Conservation (phyloP, 768 basidiomycete species). For the Amanita inopinata region DNA sequence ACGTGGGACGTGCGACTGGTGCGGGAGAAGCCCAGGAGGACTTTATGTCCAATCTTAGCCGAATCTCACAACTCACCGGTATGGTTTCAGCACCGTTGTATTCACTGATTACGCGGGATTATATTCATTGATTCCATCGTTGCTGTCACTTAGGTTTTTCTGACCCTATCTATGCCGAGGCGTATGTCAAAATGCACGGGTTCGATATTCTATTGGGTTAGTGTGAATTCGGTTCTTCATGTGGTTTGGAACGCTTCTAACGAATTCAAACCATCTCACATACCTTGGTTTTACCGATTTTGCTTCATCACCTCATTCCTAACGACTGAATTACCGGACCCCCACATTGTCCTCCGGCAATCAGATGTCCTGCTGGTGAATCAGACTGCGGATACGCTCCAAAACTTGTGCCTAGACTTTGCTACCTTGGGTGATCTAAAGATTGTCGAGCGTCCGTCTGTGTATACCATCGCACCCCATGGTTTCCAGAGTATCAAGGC, state of each 20-base stretch:
- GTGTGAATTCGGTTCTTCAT: constrained; percentile 12
- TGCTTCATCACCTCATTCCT: too few species aligned
- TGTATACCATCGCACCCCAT: constrained; percentile 90
- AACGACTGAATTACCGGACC: too few species aligned
- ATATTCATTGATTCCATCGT: background rate
- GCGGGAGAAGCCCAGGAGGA: constrained; percentile 77
- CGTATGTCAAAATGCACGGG: constrained; percentile 94
- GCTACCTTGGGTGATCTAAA: constrained; percentile 96
- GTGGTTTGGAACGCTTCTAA: too few species aligned
- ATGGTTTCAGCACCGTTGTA: constrained; percentile 11
- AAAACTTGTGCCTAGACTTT: constrained; percentile 95
- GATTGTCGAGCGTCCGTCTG: constrained; percentile 90
- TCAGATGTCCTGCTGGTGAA: constrained; percentile 94
- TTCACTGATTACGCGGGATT: background rate
- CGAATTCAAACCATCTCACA: too few species aligned
- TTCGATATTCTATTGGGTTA: constrained; percentile 91
- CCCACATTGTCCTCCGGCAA: background rate
- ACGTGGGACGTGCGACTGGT: constrained; percentile 85
- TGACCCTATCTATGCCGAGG: constrained; percentile 96
- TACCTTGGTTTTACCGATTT: too few species aligned
- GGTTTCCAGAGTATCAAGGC: constrained; percentile 98
- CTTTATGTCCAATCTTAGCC: constrained; percentile 87
- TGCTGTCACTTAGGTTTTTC: constrained; percentile 63
- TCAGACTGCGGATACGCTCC: constrained; percentile 87
- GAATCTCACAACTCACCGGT: constrained; percentile 92